Evolutionary conservation across 1,284 basidiomycete genomes (phyloP).

Genomic region (Ceratobasidium sp.): DNA sequence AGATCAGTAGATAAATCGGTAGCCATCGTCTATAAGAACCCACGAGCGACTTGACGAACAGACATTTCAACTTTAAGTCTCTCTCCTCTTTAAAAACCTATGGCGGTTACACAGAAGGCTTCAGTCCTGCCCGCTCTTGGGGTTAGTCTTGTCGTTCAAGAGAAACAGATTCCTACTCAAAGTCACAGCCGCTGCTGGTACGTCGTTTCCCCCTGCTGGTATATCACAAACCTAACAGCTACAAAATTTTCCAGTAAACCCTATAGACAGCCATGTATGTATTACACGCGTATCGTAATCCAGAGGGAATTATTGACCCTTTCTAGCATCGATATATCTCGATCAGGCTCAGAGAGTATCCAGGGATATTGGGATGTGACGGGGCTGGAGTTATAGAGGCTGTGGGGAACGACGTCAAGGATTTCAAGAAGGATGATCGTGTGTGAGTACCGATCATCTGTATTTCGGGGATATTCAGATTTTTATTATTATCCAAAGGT

Average conservation of each 20-base stretch:
- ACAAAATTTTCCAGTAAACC: constrained; percentile 11
- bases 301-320: no score
- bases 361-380: constrained; percentile 42
- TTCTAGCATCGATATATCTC: no score
- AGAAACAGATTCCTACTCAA: constrained; percentile 1
- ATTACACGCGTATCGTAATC: neutral
- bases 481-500: neutral
- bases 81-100: no score
- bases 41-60: no score
- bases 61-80: no score
- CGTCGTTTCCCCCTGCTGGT: neutral
- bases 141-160: neutral
- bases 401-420: constrained; percentile 16
- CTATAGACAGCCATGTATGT: constrained; percentile 12
- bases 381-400: constrained; percentile 29
- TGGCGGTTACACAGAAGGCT: neutral
- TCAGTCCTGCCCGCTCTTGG: constrained; percentile 4
- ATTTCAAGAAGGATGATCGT: constrained; percentile 36
- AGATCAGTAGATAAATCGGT: no score
- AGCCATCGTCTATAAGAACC: no score
- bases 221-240: no score
- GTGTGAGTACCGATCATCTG: constrained; percentile 1
- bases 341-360: constrained; percentile 5
- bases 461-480: no score
- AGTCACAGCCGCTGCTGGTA: constrained; percentile 19